Evolutionary conservation across 345 rosid species (phyloP).

Genomic region (Hibiscus mutabilis): DNA sequence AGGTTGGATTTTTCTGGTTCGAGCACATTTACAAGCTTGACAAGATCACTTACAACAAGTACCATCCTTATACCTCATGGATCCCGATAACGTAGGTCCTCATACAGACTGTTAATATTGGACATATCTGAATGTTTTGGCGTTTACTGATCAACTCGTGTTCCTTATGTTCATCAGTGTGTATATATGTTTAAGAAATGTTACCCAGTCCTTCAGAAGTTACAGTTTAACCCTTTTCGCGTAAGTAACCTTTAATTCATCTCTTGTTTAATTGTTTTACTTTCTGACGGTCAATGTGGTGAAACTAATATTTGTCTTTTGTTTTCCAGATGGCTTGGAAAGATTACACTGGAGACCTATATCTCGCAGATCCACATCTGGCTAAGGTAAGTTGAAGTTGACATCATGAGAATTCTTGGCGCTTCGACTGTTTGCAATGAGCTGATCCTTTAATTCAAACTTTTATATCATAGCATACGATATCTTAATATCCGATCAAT

Average conservation of each 20-base stretch:
- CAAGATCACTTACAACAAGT: slow-evolving; percentile 84
- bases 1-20: slow-evolving; percentile 81
- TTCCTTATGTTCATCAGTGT: slow-evolving; percentile 45
- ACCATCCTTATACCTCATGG: slow-evolving; percentile 98
- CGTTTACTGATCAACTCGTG: neutral
- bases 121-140: neutral
- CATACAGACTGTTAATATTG: slow-evolving; percentile 12
- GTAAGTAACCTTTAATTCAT: slow-evolving; percentile 40
- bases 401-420: neutral
- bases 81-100: slow-evolving; percentile 85
- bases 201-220: slow-evolving; percentile 75
- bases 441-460: neutral
- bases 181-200: slow-evolving; percentile 81
- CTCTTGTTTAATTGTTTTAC: slow-evolving; percentile 13
- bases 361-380: slow-evolving; percentile 91
- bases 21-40: slow-evolving; percentile 92
- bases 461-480: neutral
- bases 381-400: slow-evolving; percentile 54
- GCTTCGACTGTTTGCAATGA: neutral
- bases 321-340: slow-evolving; percentile 75
- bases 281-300: neutral
- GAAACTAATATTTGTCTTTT: neutral
- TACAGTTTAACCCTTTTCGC: slow-evolving; percentile 83
- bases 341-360: slow-evolving; percentile 82
- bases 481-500: slow-evolving; percentile 14